These are phyloP conservation scores for Parasitella parasitica DNA, from an alignment of 371 early-diverging fungal genomes.

Conservation along the genomic window DNA sequence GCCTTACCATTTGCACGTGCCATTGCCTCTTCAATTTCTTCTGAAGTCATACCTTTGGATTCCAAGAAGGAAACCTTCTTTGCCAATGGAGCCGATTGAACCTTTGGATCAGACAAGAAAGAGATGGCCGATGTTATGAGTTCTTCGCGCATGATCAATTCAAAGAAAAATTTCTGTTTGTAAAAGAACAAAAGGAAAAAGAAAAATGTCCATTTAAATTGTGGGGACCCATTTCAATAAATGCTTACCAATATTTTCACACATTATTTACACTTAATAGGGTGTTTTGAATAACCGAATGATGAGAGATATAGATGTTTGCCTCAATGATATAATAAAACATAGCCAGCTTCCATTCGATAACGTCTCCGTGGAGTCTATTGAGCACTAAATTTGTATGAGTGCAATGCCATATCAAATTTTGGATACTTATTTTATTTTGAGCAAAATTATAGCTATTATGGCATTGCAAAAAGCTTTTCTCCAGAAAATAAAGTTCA, in stretches of 20 bases:
- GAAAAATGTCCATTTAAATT: not conserved
- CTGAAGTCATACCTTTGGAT: conserved; percentile 89
- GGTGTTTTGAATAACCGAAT: not conserved
- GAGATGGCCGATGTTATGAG: conserved; percentile 85
- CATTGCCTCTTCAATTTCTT: conserved; percentile 93
- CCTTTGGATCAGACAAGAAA: conserved; percentile 92
- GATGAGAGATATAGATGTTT: no score
- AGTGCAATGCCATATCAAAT: no score
- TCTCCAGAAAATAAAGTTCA: no score
- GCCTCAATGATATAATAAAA: no score
- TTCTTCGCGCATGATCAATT: conserved; percentile 65
- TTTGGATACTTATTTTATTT: no score
- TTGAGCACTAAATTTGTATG: no score
- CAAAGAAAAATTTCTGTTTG: not conserved
- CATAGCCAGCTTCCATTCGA: no score
- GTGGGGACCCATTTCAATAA: conserved; percentile 7
- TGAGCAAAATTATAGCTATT: no score
- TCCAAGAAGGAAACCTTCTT: conserved; percentile 94
- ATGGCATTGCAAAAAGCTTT: no score
- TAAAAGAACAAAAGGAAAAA: not conserved
- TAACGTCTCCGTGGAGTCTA: no score
- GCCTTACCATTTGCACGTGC: conserved; percentile 54
- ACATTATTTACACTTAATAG: not conserved
- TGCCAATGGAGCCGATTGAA: conserved; percentile 82
- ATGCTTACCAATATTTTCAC: conserved; percentile 11